Conservation (phyloP, 768 basidiomycete species). For the Suillus subalutaceus region DNA sequence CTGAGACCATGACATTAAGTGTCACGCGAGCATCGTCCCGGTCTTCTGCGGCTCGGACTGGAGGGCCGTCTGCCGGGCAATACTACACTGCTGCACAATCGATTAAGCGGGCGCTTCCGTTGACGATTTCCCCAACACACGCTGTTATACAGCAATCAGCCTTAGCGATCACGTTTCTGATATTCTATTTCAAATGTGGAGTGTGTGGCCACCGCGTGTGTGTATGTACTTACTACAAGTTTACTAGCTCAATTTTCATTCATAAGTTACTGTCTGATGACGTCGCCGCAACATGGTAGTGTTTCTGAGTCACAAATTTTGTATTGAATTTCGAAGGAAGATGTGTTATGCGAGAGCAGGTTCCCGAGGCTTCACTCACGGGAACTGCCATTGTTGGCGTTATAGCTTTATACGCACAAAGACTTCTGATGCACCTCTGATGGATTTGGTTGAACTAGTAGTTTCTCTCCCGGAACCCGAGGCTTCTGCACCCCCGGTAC, state of each 20-base stretch:
- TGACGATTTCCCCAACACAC: neutral
- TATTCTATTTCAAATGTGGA: neutral
- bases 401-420: neutral
- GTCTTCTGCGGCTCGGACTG: slow-evolving; percentile 2
- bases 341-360: neutral
- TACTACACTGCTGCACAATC: neutral
- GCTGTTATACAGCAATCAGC: neutral
- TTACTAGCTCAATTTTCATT: neutral
- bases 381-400: neutral
- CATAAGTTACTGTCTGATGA: neutral
- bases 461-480: neutral
- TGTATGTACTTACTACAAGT: slow-evolving; percentile 2
- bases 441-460: neutral
- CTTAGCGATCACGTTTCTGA: neutral
- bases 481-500: too few relatives aligned
- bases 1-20: neutral
- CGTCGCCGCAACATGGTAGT: neutral
- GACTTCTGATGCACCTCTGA: neutral
- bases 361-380: too few relatives aligned
- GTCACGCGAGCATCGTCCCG: neutral
- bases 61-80: neutral
- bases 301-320: neutral
- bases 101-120: slow-evolving; percentile 5
- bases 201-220: neutral
- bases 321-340: neutral